phyloP scores from a whole-genome alignment of 257 asterid genomes.

The Nicotiana paniculata region DNA sequence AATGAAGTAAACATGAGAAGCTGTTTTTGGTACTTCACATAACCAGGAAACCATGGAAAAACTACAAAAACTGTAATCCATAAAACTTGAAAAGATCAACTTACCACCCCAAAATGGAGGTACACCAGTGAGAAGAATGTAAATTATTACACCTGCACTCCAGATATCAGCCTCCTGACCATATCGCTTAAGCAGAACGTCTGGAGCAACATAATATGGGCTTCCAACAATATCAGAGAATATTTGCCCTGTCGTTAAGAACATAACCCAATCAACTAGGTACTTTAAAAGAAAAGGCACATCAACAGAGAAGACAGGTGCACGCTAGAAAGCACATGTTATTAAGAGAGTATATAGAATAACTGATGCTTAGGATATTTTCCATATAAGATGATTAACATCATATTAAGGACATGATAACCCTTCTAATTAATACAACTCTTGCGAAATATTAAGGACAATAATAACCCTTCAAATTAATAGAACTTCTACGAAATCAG shows the following conservation, averaged over 20 bases:
- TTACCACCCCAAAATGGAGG: slow-evolving; percentile 81
- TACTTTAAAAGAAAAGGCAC: neutral
- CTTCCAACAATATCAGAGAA: slow-evolving; percentile 67
- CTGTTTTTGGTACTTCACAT: neutral
- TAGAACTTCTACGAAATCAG: neutral
- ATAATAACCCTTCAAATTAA: neutral
- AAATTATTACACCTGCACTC: slow-evolving; percentile 70
- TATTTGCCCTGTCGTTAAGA: slow-evolving; percentile 31
- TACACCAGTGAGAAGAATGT: slow-evolving; percentile 55
- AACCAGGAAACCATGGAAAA: neutral
- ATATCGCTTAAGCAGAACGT: slow-evolving; percentile 46
- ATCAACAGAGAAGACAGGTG: neutral
- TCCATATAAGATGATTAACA: neutral
- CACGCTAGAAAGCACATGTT: neutral
- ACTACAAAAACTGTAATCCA: neutral
- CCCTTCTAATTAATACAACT: no score
- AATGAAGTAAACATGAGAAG: slow-evolving; percentile 2
- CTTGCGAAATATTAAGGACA: neutral
- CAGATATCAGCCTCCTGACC: slow-evolving; percentile 60
- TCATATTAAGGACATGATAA: neutral
- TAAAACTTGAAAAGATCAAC: slow-evolving; percentile 5
- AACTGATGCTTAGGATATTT: neutral
- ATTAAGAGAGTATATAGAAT: neutral
- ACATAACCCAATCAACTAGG: neutral
- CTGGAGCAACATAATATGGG: slow-evolving; percentile 69